Evolutionary conservation across 768 basidiomycete genomes (phyloP).

Genomic region (Tricholoma matsutake): DNA sequence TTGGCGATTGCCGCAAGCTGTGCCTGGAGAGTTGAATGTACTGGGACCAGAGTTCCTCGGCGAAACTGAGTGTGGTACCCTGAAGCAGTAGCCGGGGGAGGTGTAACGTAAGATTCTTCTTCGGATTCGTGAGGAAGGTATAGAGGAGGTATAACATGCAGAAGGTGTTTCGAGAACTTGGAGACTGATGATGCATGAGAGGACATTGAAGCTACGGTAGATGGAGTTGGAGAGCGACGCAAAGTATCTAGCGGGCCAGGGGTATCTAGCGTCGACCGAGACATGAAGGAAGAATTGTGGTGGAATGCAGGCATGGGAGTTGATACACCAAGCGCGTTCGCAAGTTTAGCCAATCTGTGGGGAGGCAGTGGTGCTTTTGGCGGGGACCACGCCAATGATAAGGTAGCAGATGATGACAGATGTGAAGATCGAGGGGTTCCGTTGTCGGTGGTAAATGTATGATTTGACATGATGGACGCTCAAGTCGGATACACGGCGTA

Average conservation of each 20-base stretch:
- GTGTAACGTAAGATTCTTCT: conserved; percentile 44
- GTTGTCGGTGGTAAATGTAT: conserved; percentile 17
- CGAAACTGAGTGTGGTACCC: conserved; percentile 80
- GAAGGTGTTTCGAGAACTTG: conserved; percentile 67
- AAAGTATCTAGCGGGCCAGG: conserved; percentile 31
- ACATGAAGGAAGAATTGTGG: conserved; percentile 27
- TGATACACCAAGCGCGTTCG: conserved; percentile 81
- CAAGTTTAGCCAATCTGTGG: conserved; percentile 75
- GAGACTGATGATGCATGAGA: conserved; percentile 45
- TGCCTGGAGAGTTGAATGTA: conserved; percentile 78
- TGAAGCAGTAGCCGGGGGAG: conserved; percentile 55
- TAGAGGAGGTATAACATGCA: conserved; percentile 80
- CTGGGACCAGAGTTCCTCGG: conserved; percentile 82
- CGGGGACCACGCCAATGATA: conserved; percentile 51
- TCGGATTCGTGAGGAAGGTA: conserved; percentile 66
- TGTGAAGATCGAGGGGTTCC: conserved; percentile 24
- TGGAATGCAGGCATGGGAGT: conserved; percentile 62
- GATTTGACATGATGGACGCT: conserved; percentile 23
- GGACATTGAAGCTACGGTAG: conserved; percentile 38
- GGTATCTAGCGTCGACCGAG: conserved; percentile 34
- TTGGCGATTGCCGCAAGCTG: conserved; percentile 87
- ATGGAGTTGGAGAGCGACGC: conserved; percentile 52
- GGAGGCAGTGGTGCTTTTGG: conserved; percentile 74
- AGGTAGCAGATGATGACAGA: conserved; percentile 24
- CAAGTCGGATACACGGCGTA: not conserved